Percentiles rank a stretch among this genome's conserved stretches.
These are phyloP conservation scores for Leptodontidium sp. DNA, from an alignment of 2,329 filamentous ascomycete species.

Conservation along the genomic window DNA sequence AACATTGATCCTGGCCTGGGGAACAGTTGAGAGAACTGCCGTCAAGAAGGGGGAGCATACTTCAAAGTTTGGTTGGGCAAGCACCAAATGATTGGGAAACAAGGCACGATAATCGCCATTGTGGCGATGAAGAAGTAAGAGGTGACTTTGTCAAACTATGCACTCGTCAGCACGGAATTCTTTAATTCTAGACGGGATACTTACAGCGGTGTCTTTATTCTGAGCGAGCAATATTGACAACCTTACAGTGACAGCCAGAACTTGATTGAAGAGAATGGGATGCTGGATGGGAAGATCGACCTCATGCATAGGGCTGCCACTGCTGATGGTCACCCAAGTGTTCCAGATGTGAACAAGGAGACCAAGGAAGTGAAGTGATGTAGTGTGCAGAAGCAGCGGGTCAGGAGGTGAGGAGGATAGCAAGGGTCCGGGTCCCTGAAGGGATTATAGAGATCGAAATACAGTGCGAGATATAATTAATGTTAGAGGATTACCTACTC, in stretches of 20 bases:
- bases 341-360: background rate
- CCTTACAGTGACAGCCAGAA: background rate
- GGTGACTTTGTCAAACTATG: background rate
- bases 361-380: background rate
- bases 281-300: background rate
- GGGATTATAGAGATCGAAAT: too few relatives aligned
- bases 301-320: background rate
- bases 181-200: background rate
- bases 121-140: background rate
- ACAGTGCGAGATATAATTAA: too few relatives aligned
- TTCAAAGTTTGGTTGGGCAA: background rate
- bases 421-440: too few relatives aligned
- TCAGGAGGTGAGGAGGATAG: too few relatives aligned
- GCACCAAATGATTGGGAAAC: background rate
- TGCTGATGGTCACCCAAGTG: background rate
- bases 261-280: background rate
- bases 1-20: background rate
- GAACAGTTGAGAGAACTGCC: background rate
- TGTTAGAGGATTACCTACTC: too few relatives aligned
- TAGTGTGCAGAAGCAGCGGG: too few relatives aligned
- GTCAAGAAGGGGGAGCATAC: background rate
- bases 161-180: background rate
- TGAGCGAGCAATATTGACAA: background rate
- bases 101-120: background rate
- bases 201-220: background rate